Percentiles rank a stretch among this genome's conserved stretches.
These are phyloP conservation scores for Angophora floribunda DNA, from an alignment of 345 rosid genomes.

Conservation along the genomic window DNA sequence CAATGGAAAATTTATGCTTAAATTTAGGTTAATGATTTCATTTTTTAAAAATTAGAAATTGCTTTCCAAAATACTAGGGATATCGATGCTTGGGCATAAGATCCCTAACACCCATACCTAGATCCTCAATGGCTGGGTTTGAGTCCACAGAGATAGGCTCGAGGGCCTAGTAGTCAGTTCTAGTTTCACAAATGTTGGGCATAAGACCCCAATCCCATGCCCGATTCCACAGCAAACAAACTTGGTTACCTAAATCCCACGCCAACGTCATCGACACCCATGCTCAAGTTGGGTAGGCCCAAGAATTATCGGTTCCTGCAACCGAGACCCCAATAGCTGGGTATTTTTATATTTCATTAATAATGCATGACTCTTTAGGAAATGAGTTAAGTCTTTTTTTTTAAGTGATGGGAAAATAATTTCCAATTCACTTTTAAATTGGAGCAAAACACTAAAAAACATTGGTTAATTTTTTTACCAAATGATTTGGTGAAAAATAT, in stretches of 20 bases:
- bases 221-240: background rate
- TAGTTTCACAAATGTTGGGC: background rate
- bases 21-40: background rate
- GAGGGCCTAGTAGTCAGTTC: background rate
- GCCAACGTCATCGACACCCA: background rate
- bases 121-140: background rate
- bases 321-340: background rate
- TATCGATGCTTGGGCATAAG: background rate
- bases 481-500: background rate
- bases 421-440: background rate
- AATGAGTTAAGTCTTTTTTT: background rate
- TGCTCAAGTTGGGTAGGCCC: background rate
- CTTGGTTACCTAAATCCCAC: background rate
- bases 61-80: background rate
- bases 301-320: background rate
- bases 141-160: background rate
- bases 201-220: background rate
- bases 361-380: background rate
- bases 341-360: background rate
- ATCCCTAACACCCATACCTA: background rate
- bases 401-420: background rate
- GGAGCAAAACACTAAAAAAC: background rate
- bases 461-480: background rate
- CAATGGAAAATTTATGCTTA: background rate
- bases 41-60: background rate